Conservation (phyloP, 495 filamentous ascomycete species). For the Bombardia bombarda region DNA sequence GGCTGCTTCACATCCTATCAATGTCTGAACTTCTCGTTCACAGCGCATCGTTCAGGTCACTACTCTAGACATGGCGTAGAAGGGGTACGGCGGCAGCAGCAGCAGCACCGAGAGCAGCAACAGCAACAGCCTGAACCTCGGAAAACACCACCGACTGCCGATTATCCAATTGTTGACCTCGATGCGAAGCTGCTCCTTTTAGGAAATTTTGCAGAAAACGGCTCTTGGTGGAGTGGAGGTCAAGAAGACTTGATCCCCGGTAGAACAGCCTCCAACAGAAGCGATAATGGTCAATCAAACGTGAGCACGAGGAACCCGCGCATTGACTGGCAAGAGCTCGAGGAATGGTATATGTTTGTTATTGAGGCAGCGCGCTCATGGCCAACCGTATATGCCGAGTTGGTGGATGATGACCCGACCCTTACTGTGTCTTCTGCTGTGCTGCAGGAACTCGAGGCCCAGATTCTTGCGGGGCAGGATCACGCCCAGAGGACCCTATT, state of each 20-base stretch:
- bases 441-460: slow-evolving; percentile 46
- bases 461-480: slow-evolving; percentile 57
- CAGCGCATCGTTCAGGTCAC: slow-evolving; percentile 31
- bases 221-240: slow-evolving; percentile 72
- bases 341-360: slow-evolving; percentile 71
- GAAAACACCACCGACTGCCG: slow-evolving; percentile 19
- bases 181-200: slow-evolving; percentile 73
- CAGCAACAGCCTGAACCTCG: slow-evolving; percentile 15
- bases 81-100: slow-evolving; percentile 9
- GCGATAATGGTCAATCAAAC: slow-evolving; percentile 24
- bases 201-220: slow-evolving; percentile 78
- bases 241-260: slow-evolving; percentile 33
- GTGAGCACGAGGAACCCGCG: slow-evolving; percentile 58
- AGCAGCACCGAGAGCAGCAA: neutral
- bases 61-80: slow-evolving; percentile 5
- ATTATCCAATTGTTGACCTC: slow-evolving; percentile 37
- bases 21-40: slow-evolving; percentile 68
- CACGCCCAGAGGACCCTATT: slow-evolving; percentile 64
- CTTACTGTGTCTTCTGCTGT: slow-evolving; percentile 19
- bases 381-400: slow-evolving; percentile 48
- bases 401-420: slow-evolving; percentile 23
- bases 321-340: slow-evolving; percentile 67
- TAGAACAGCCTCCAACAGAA: slow-evolving; percentile 24
- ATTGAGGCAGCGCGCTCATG: slow-evolving; percentile 46
- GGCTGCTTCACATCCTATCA: slow-evolving; percentile 58